Evolutionary conservation across 768 basidiomycete species (phyloP).

Genomic region (Naganishia onofrii): DNA sequence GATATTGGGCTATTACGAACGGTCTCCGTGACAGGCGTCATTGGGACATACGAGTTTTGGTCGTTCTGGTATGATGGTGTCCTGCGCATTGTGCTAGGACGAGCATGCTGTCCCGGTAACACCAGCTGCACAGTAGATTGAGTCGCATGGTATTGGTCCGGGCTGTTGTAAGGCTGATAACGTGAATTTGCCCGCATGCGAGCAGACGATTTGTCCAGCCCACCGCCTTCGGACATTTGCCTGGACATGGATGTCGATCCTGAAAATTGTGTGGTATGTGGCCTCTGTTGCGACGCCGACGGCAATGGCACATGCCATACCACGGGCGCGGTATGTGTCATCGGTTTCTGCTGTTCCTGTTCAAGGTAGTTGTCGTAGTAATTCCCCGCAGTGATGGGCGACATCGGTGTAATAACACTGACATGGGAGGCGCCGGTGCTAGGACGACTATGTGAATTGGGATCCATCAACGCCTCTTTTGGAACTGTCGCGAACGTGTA

Average conservation of each 20-base stretch:
- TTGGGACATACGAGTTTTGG: slow-evolving; percentile 2
- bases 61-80: slow-evolving; percentile 18
- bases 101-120: background rate
- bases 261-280: slow-evolving; percentile 4
- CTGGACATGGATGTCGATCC: slow-evolving; percentile 6
- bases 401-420: slow-evolving; percentile 21
- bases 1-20: slow-evolving; percentile 15
- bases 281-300: background rate
- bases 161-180: slow-evolving; percentile 14
- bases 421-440: slow-evolving; percentile 11
- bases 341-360: slow-evolving; percentile 15
- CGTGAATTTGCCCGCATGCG: slow-evolving; percentile 10
- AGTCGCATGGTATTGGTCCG: background rate
- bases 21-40: slow-evolving; percentile 18
- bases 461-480: slow-evolving; percentile 4
- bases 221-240: slow-evolving; percentile 23
- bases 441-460: slow-evolving; percentile 18
- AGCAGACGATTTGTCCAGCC: slow-evolving; percentile 1
- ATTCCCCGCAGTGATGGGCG: slow-evolving; percentile 13
- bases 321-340: slow-evolving; percentile 12
- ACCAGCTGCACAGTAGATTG: slow-evolving; percentile 10
- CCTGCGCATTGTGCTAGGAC: background rate
- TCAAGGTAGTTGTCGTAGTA: slow-evolving; percentile 25
- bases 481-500: slow-evolving; percentile 8
- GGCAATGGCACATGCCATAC: slow-evolving; percentile 12